phyloP scores from a whole-genome alignment of 306 rosid genomes.

The cucumber (Cucumis sativus) region Cucumber_9930_V3 NC_026660.2:24373001-24373500 shows the following conservation, averaged over 20 bases:
- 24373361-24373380: constrained; percentile 70
- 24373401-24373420: constrained; percentile 84
- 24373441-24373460: constrained; percentile 56
- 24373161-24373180: not conserved
- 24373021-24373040: too few relatives aligned
- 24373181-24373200: not conserved
- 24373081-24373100: not conserved
- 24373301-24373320: constrained; percentile 67
- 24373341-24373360: constrained; percentile 72
- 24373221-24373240: not conserved
- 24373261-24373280: not conserved
- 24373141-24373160: constrained; percentile 29
- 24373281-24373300: constrained; percentile 93
- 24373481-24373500: constrained; percentile 77
- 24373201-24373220: not conserved
- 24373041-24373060: not conserved
- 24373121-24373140: constrained; percentile 52
- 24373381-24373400: constrained; percentile 62
- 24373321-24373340: constrained; percentile 47
- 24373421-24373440: constrained; percentile 63
- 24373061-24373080: not conserved
- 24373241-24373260: not conserved
- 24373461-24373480: constrained; percentile 59
- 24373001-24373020: too few relatives aligned
- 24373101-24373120: constrained; percentile 18